phyloP scores from a whole-genome alignment of 257 asterid species.

The Penstemon barbatus region DNA sequence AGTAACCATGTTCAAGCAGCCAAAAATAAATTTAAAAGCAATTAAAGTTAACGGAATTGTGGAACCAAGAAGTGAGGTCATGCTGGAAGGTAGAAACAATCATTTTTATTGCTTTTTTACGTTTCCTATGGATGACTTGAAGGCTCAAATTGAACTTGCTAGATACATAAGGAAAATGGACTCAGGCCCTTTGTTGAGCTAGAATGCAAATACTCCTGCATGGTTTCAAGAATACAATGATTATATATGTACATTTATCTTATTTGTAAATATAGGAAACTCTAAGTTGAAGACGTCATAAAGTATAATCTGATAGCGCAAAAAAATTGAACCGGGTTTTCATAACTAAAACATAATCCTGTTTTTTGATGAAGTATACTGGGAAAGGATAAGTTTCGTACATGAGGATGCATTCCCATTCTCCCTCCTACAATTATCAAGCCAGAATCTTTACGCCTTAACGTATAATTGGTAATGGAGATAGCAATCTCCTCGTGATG shows the following conservation, averaged over 20 bases:
- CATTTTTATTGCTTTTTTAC: too few relatives aligned
- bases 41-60: too few relatives aligned
- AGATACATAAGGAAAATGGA: not conserved
- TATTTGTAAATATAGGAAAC: slow-evolving; percentile 10
- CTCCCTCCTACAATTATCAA: slow-evolving; percentile 94
- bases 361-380: slow-evolving; percentile 10
- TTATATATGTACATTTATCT: slow-evolving; percentile 12
- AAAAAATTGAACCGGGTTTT: slow-evolving; percentile 15
- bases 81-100: too few relatives aligned
- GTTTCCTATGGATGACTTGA: too few relatives aligned
- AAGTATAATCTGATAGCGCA: slow-evolving; percentile 10
- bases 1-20: too few relatives aligned
- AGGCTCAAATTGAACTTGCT: too few relatives aligned
- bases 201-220: not conserved
- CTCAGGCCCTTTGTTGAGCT: slow-evolving; percentile 8
- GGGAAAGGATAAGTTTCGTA: slow-evolving; percentile 42
- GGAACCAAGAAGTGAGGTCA: too few relatives aligned
- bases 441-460: slow-evolving; percentile 92
- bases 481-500: slow-evolving; percentile 92
- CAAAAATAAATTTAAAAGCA: too few relatives aligned
- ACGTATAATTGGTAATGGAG: slow-evolving; percentile 85
- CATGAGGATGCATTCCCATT: slow-evolving; percentile 98
- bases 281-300: slow-evolving; percentile 3
- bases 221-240: slow-evolving; percentile 5
- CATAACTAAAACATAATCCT: slow-evolving; percentile 23